phyloP scores from a whole-genome alignment of 1,284 basidiomycete species.

The Ustilago crameri region DNA sequence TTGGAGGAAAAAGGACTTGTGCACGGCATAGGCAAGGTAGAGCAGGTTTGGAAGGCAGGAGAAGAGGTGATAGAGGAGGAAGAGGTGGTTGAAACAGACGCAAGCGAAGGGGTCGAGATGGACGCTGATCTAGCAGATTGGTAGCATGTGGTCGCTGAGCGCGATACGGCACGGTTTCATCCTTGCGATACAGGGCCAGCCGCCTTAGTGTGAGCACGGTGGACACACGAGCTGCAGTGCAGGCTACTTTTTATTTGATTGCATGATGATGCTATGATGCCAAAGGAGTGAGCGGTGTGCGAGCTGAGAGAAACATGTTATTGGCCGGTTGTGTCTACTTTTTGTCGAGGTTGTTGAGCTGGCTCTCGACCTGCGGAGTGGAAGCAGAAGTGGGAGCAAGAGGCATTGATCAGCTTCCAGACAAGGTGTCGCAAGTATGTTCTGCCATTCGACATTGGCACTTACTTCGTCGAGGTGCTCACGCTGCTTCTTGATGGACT shows the following conservation, averaged over 20 bases:
- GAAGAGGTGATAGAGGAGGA: constrained; percentile 7
- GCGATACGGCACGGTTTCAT: constrained; percentile 16
- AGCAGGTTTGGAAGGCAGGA: too few relatives aligned
- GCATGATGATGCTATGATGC: constrained; percentile 5
- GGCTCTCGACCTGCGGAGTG: constrained; percentile 33
- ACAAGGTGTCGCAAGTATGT: too few relatives aligned
- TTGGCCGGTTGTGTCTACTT: constrained; percentile 26
- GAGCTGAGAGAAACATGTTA: too few relatives aligned
- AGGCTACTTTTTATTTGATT: neutral
- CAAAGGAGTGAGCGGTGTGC: constrained; percentile 13
- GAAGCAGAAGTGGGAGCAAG: neutral
- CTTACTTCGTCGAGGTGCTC: constrained; percentile 57
- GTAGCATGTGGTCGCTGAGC: constrained; percentile 33
- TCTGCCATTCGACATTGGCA: too few relatives aligned
- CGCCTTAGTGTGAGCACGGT: neutral
- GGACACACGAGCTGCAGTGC: neutral
- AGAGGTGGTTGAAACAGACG: constrained; percentile 14
- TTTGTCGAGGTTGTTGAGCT: constrained; percentile 56
- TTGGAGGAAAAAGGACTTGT: constrained; percentile 28
- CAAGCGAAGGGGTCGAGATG: constrained; percentile 9
- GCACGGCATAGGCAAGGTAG: neutral
- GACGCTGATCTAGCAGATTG: constrained; percentile 31
- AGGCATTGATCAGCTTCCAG: constrained; percentile 7
- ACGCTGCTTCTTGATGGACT: constrained; percentile 56
- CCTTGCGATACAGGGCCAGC: neutral